Conservation (phyloP, 805 yeast species). For the Kazachstania kunashirensis region DNA sequence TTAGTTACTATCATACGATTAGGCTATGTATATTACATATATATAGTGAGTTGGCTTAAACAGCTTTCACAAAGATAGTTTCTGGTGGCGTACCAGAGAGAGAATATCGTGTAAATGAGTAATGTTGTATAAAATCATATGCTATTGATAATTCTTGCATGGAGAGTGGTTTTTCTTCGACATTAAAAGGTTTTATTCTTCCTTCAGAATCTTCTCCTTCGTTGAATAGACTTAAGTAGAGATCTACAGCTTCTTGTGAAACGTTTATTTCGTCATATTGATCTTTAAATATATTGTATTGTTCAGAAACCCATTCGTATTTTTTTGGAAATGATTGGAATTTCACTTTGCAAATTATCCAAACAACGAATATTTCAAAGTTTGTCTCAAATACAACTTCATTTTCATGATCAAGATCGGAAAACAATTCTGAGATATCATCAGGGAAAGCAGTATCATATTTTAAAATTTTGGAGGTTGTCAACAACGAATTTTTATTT, state of each 20-base stretch:
- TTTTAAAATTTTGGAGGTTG: slow-evolving; percentile 43
- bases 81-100: slow-evolving; percentile 6
- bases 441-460: slow-evolving; percentile 42
- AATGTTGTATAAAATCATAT: slow-evolving; percentile 9
- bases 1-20: too few relatives aligned
- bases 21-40: too few relatives aligned
- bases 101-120: slow-evolving; percentile 19
- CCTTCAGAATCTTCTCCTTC: neutral
- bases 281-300: slow-evolving; percentile 4
- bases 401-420: slow-evolving; percentile 18
- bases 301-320: slow-evolving; percentile 13
- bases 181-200: neutral
- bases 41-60: too few relatives aligned
- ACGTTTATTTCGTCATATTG: neutral
- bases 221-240: slow-evolving; percentile 9
- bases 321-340: slow-evolving; percentile 9
- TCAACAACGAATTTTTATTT: slow-evolving; percentile 35
- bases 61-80: neutral
- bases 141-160: slow-evolving; percentile 10
- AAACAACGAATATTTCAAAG: slow-evolving; percentile 39
- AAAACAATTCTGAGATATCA: slow-evolving; percentile 39
- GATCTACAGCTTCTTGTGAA: slow-evolving; percentile 5
- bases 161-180: slow-evolving; percentile 3
- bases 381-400: slow-evolving; percentile 36
- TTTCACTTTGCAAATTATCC: slow-evolving; percentile 15